Percentiles rank a stretch among this genome's conserved stretches.
Conservation (phyloP, 2,329 filamentous ascomycete genomes). For the Pyrenochaeta sp. region DNA sequence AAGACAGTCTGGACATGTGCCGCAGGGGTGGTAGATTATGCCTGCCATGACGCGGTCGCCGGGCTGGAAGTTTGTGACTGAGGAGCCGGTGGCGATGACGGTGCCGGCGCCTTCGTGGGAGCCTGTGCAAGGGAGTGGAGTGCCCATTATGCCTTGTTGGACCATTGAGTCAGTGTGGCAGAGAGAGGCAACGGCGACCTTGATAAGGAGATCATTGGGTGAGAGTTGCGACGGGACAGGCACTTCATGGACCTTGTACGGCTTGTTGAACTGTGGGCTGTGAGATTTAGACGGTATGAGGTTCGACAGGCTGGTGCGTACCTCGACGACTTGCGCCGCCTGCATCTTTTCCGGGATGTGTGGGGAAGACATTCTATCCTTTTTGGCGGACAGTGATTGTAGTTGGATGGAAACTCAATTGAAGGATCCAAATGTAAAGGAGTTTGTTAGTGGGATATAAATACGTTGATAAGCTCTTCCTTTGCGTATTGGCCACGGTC, state of each 20-base stretch:
- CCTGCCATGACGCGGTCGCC: conserved; percentile 67
- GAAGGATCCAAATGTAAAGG: background rate
- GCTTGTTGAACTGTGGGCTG: conserved; percentile 56
- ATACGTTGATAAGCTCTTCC: no score
- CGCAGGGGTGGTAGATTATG: conserved; percentile 63
- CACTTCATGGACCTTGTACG: background rate
- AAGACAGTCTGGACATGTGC: conserved; percentile 61
- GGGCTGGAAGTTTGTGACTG: conserved; percentile 54
- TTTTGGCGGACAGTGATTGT: background rate
- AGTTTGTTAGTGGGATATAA: background rate
- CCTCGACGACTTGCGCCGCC: conserved; percentile 58
- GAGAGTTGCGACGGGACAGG: conserved; percentile 50
- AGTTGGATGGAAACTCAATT: background rate
- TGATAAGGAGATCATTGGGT: conserved; percentile 66
- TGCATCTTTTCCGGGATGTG: conserved; percentile 57
- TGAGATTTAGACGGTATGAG: background rate
- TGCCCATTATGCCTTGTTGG: conserved; percentile 57
- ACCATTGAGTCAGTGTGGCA: conserved; percentile 72
- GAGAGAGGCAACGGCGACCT: conserved; percentile 66
- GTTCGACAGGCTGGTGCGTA: conserved; percentile 18
- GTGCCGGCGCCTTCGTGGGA: conserved; percentile 63
- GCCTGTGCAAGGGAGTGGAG: conserved; percentile 58
- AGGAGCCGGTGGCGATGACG: conserved; percentile 58
- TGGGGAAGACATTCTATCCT: conserved; percentile 14
- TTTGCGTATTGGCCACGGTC: background rate